These are phyloP conservation scores for Tylopilus sp. DNA, from an alignment of 768 basidiomycete species.

Conservation along the genomic window DNA sequence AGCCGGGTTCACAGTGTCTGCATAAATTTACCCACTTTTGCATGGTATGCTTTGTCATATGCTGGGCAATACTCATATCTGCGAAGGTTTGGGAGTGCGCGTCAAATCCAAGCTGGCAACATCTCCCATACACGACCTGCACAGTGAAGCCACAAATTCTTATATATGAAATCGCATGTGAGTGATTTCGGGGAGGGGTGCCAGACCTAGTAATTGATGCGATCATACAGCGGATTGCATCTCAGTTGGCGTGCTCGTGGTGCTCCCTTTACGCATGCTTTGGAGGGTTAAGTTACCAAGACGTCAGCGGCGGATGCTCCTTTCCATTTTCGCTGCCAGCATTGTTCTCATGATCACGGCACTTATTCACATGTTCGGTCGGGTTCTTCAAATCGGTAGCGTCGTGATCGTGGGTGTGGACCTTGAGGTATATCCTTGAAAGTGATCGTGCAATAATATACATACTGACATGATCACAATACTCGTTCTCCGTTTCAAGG, in stretches of 20 bases:
- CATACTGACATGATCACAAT: too few relatives aligned
- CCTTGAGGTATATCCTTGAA: not conserved
- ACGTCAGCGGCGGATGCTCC: not conserved
- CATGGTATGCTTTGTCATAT: not conserved
- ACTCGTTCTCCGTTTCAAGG: too few relatives aligned
- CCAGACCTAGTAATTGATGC: not conserved
- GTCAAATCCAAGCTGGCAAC: not conserved
- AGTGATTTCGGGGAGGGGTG: not conserved
- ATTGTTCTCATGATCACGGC: not conserved
- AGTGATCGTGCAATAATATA: not conserved
- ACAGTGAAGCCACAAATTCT: not conserved
- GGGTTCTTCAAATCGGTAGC: not conserved
- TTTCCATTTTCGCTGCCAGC: not conserved
- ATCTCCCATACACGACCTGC: not conserved
- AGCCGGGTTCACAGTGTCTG: not conserved
- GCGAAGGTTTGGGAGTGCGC: not conserved
- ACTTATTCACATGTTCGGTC: not conserved
- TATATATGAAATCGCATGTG: not conserved
- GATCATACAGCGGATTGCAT: not conserved
- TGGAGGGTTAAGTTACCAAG: too few relatives aligned
- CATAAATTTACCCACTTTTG: not conserved
- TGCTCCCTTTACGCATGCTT: not conserved
- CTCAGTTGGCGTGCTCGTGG: not conserved
- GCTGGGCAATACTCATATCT: conserved; percentile 1
- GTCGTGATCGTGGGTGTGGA: not conserved